phyloP scores from a whole-genome alignment of 768 basidiomycete species.

The Kwoniella europaea region DNA sequence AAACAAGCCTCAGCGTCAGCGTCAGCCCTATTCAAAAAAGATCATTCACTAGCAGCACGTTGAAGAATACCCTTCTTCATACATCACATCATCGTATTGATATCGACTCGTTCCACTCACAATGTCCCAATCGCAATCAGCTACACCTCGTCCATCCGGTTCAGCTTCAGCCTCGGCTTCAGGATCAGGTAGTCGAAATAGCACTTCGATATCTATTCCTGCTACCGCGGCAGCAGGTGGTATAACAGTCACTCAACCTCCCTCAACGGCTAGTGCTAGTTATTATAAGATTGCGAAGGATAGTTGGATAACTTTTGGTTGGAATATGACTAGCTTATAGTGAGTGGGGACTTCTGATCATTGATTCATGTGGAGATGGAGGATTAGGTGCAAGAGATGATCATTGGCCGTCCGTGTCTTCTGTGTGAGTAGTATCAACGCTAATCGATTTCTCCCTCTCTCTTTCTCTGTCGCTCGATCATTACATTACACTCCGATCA shows the following conservation, averaged over 20 bases:
- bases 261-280: conserved; percentile 73
- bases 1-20: background rate
- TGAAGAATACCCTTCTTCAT: too few relatives aligned
- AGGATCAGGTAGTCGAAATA: conserved; percentile 5
- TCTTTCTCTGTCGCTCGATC: background rate
- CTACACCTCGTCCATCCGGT: conserved; percentile 2
- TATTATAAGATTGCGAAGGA: conserved; percentile 83
- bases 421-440: too few relatives aligned
- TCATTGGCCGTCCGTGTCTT: too few relatives aligned
- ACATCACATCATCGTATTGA: too few relatives aligned
- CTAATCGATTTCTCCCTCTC: too few relatives aligned
- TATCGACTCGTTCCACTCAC: background rate
- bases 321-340: conserved; percentile 81
- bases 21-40: too few relatives aligned
- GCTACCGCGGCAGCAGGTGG: conserved; percentile 57
- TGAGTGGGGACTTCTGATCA: conserved; percentile 30
- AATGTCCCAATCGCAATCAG: conserved; percentile 1
- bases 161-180: conserved; percentile 15
- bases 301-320: conserved; percentile 81
- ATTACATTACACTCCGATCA: background rate
- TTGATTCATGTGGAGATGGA: too few relatives aligned
- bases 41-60: too few relatives aligned
- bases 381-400: too few relatives aligned
- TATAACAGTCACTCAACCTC: conserved; percentile 65
- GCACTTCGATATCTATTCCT: conserved; percentile 51